Evolutionary conservation across 768 basidiomycete genomes (phyloP), one percentile per base, ranked within the genome.

Genomic region (Crassisporium funariophilum): DNA sequence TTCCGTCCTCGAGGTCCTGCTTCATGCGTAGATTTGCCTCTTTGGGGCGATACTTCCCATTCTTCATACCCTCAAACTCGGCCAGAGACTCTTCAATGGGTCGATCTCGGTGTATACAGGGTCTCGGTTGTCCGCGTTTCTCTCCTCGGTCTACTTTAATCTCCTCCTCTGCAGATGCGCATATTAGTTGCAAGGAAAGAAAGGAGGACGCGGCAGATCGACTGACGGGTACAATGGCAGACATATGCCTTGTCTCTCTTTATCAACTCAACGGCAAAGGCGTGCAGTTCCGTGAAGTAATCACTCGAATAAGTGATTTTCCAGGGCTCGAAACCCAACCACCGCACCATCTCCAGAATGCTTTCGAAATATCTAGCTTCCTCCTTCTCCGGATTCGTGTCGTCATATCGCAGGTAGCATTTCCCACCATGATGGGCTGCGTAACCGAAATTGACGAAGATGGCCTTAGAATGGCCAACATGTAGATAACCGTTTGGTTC

Each of bases 291-390:
- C 45, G 87, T 79, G 64, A 99, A 99, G 69, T 99, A 91, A 67
- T 98, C 95, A 62, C 93, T 97, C 38, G 95, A 98, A 69, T 98
- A 98, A 4, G 97, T 98, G 75, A 99, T 94, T 68, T 91, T 91
- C 91, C 90, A 98, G 3, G 97, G 97, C 64, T 98, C 95, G 60
- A 83, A 99, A 1, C 97, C 97, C 15, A 99, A 77, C 97, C 97
- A 99, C 53, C 95, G 79, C 25, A 98, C 80, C 59, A 87, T 91
- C 70, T 98, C 95, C 61, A 98, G 71, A 46, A 98, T 98, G 50
- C 90, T 95, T 64, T 95, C 95, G 56, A 98, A 98, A 67, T 97
- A 99, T 54, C 82, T 76, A 25, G 82, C 93, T 71, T 99, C 97
- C 65, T 99, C 97, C 47, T 93, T 93, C 69, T 97, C 94, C 0